A percentile compares a stretch with the other conserved stretches of the same genome.
Evolutionary conservation across 106 monocot genomes (phyloP).

Genomic region (Gastrodia elata): DNA sequence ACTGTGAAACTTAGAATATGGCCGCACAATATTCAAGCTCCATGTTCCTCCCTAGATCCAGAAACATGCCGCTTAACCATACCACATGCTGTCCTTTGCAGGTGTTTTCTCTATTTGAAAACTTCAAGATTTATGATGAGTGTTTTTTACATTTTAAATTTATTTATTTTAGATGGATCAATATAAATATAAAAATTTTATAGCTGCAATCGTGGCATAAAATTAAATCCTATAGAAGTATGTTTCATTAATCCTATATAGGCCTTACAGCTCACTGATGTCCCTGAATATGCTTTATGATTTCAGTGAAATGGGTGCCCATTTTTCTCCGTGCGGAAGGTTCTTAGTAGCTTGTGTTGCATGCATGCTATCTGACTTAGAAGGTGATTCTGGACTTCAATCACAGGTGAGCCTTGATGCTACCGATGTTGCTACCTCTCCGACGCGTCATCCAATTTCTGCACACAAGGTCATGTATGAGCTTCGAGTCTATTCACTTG

Average conservation of each 20-base stretch:
- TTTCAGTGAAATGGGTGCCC: constrained; percentile 97
- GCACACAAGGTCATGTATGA: constrained; percentile 86
- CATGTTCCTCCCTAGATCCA: constrained; percentile 39
- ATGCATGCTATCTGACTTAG: constrained; percentile 71
- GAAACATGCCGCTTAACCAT: constrained; percentile 47
- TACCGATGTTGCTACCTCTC: constrained; percentile 54
- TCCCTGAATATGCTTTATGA: constrained; percentile 1
- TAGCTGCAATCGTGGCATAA: not conserved
- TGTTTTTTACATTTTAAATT: not conserved
- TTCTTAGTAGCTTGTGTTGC: constrained; percentile 96
- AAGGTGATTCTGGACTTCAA: constrained; percentile 61
- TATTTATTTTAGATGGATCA: not conserved
- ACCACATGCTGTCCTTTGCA: constrained; percentile 77
- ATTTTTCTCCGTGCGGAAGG: constrained; percentile 97
- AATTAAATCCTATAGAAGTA: not conserved
- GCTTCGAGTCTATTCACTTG: constrained; percentile 93
- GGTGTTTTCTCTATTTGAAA: constrained; percentile 17
- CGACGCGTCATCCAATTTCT: constrained; percentile 79
- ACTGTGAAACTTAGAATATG: constrained; percentile 68
- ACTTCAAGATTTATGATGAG: not conserved
- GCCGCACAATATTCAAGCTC: constrained; percentile 62
- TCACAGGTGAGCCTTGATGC: constrained; percentile 52
- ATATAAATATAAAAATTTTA: not conserved
- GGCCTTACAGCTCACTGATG: not conserved
- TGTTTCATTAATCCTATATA: not conserved